These are phyloP conservation scores for Plasmopara halstedii DNA, from an alignment of 352 stramenopile genomes.

Conservation along the genomic window DNA sequence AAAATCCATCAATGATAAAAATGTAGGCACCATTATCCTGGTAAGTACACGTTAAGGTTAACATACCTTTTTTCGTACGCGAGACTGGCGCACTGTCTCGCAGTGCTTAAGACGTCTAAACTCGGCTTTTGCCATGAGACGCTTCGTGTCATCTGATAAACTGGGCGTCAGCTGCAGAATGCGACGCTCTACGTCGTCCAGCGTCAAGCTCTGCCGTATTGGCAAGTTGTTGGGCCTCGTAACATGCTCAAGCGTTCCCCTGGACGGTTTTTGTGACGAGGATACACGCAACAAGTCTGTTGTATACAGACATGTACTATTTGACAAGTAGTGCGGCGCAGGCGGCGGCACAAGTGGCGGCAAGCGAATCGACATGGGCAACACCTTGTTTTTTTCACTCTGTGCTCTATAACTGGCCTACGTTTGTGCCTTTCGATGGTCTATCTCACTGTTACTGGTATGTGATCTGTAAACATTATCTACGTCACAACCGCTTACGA, in stretches of 20 bases:
- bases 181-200: slow-evolving; percentile 55
- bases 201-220: slow-evolving; percentile 24
- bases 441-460: too few relatives aligned
- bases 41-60: neutral
- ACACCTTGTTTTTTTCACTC: too few relatives aligned
- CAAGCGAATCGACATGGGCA: neutral
- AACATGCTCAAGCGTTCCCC: neutral
- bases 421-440: too few relatives aligned
- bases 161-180: slow-evolving; percentile 34
- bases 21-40: neutral
- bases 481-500: too few relatives aligned
- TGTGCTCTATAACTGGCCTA: too few relatives aligned
- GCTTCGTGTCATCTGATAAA: slow-evolving; percentile 34
- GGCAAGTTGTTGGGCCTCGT: slow-evolving; percentile 13
- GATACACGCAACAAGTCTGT: neutral
- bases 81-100: slow-evolving; percentile 71
- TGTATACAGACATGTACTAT: neutral
- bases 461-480: too few relatives aligned
- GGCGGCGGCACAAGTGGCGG: slow-evolving; percentile 5
- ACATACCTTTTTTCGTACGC: slow-evolving; percentile 56
- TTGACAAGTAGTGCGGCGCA: neutral
- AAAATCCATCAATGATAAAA: neutral
- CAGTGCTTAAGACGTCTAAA: slow-evolving; percentile 71
- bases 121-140: slow-evolving; percentile 56
- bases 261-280: neutral